A percentile compares a stretch with the other conserved stretches of the same genome.
Conservation (phyloP, 202 grass and related monocot species). For the Panicum virgatum region DNA sequence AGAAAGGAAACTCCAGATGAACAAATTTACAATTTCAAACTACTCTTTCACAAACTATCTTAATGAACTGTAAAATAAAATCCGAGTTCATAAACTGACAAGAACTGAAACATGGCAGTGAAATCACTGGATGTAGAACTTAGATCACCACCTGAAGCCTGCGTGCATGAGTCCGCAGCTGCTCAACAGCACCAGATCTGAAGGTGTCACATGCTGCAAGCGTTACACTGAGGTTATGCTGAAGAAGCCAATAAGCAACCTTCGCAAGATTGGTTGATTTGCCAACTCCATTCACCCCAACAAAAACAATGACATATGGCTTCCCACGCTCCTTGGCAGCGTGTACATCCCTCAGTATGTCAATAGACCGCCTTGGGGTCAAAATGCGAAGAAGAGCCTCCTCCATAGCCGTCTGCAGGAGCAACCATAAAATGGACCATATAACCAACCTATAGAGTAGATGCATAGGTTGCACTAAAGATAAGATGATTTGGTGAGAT, state of each 20-base stretch:
- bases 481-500: not conserved
- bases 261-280: constrained; percentile 97
- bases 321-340: constrained; percentile 90
- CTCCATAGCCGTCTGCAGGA: constrained; percentile 84
- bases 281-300: constrained; percentile 92
- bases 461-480: not conserved
- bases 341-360: constrained; percentile 86
- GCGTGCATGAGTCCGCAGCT: constrained; percentile 79
- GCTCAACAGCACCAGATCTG: constrained; percentile 95
- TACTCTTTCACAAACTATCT: not conserved
- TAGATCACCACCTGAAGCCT: constrained; percentile 67
- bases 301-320: constrained; percentile 88
- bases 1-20: not conserved
- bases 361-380: constrained; percentile 86
- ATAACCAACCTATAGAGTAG: not conserved
- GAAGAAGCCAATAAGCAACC: constrained; percentile 94
- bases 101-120: not conserved
- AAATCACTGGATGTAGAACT: not conserved
- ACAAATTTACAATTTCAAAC: not conserved
- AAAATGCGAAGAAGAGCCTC: constrained; percentile 85
- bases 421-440: constrained; percentile 16
- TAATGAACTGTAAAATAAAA: not conserved
- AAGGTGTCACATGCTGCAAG: constrained; percentile 90
- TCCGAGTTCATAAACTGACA: not conserved
- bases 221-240: constrained; percentile 90